Conservation (phyloP, 176 grass and related monocot species). For the Tuctoria greenei region DNA sequence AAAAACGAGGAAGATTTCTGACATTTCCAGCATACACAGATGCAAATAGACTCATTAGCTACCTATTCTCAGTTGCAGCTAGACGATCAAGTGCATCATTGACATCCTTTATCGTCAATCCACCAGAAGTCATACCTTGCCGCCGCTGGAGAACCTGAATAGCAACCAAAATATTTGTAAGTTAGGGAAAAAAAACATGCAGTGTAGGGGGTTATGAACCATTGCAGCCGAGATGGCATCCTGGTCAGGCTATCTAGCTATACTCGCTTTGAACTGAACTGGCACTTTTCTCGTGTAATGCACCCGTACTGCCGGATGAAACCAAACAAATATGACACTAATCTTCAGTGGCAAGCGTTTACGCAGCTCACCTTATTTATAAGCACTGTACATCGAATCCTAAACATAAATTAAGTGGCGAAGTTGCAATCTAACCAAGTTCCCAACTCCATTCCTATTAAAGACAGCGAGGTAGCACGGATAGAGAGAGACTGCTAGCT, state of each 20-base stretch:
- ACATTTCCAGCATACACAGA: slow-evolving; percentile 26
- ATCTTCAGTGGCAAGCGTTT: not conserved
- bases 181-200: not conserved
- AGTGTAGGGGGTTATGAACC: not conserved
- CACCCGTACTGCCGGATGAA: slow-evolving; percentile 2
- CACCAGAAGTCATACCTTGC: slow-evolving; percentile 75
- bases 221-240: not conserved
- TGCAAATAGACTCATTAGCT: slow-evolving; percentile 31
- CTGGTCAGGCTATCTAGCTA: slow-evolving; percentile 11
- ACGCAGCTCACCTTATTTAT: not conserved
- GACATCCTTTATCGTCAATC: slow-evolving; percentile 84
- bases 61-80: slow-evolving; percentile 79
- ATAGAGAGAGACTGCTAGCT: not conserved
- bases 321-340: not conserved
- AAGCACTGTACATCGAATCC: slow-evolving; percentile 9
- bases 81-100: slow-evolving; percentile 83
- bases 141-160: slow-evolving; percentile 79
- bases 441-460: not conserved
- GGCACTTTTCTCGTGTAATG: not conserved
- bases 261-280: not conserved
- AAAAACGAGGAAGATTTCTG: slow-evolving; percentile 22
- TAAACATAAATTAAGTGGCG: not conserved
- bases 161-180: slow-evolving; percentile 5
- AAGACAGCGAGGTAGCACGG: not conserved
- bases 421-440: not conserved